Conservation (phyloP, 1,284 basidiomycete species). For the Phellopilus nigrolimitatus region DNA sequence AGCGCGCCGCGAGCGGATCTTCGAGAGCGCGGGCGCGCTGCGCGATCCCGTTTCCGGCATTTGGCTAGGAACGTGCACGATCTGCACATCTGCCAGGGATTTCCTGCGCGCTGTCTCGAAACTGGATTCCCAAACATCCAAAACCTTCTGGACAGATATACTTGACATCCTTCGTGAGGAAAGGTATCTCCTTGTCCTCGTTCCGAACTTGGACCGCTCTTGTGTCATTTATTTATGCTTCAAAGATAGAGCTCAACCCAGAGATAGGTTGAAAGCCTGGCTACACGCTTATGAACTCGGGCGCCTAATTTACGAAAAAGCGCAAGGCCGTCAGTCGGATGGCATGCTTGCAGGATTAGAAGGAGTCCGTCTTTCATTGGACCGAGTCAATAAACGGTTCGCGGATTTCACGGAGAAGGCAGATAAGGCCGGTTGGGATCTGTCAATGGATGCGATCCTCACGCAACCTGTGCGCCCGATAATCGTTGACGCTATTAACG, state of each 20-base stretch:
- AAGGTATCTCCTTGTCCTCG: conserved; percentile 48
- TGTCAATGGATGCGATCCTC: conserved; percentile 12
- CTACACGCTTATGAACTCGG: conserved; percentile 37
- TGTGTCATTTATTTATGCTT: conserved; percentile 38
- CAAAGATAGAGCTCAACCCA: conserved; percentile 41
- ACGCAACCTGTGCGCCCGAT: conserved; percentile 7
- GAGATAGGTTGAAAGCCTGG: conserved; percentile 56
- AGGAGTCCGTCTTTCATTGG: neutral
- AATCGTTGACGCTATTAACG: conserved; percentile 1
- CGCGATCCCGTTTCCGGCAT: conserved; percentile 19
- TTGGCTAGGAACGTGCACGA: conserved; percentile 2
- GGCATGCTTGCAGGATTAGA: neutral
- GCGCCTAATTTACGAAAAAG: neutral
- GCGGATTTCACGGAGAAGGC: conserved; percentile 16
- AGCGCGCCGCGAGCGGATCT: conserved; percentile 18
- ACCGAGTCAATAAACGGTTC: neutral
- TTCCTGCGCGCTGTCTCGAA: conserved; percentile 4
- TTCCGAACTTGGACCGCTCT: conserved; percentile 21
- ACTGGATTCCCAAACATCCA: neutral
- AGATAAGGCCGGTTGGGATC: conserved; percentile 14
- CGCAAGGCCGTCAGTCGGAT: neutral
- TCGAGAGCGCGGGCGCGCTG: conserved; percentile 5
- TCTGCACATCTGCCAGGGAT: conserved; percentile 13
- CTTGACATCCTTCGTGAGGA: conserved; percentile 36
- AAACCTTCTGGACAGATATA: conserved; percentile 21